These are phyloP conservation scores for Spencermartinsiella ligniputridi DNA, from an alignment of 1,139 yeast genomes.

Conservation along the genomic window DNA sequence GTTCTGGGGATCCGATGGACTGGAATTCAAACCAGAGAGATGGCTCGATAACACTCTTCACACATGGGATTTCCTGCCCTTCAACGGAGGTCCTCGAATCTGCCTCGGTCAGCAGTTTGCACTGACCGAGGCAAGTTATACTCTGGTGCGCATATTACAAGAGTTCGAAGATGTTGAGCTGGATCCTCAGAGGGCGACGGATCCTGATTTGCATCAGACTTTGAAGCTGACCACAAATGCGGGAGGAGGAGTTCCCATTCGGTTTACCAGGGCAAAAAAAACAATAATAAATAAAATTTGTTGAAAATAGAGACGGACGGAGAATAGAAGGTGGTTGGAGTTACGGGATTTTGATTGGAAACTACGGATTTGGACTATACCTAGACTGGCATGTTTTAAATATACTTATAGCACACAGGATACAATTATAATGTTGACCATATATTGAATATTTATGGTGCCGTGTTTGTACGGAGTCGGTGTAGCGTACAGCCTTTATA, in stretches of 20 bases:
- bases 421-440: too few species aligned
- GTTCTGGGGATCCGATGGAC: slow-evolving; percentile 48
- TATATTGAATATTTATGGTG: too few species aligned
- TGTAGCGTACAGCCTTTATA: too few species aligned
- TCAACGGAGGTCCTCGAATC: slow-evolving; percentile 59
- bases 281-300: too few species aligned
- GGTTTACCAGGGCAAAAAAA: background rate
- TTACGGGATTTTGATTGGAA: too few species aligned
- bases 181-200: slow-evolving; percentile 3
- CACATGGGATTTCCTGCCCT: slow-evolving; percentile 50
- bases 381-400: too few species aligned
- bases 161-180: slow-evolving; percentile 17
- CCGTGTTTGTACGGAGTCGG: too few species aligned
- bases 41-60: slow-evolving; percentile 34
- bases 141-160: slow-evolving; percentile 42
- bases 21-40: slow-evolving; percentile 48
- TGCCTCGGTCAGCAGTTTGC: slow-evolving; percentile 60
- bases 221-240: slow-evolving; percentile 13
- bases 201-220: slow-evolving; percentile 2
- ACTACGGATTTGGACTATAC: too few species aligned
- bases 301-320: too few species aligned
- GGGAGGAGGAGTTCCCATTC: slow-evolving; percentile 6
- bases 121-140: slow-evolving; percentile 51
- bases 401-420: too few species aligned
- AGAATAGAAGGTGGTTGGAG: too few species aligned